Evolutionary conservation across 768 basidiomycete genomes (phyloP).

Genomic region (Amanita polypyramis): DNA sequence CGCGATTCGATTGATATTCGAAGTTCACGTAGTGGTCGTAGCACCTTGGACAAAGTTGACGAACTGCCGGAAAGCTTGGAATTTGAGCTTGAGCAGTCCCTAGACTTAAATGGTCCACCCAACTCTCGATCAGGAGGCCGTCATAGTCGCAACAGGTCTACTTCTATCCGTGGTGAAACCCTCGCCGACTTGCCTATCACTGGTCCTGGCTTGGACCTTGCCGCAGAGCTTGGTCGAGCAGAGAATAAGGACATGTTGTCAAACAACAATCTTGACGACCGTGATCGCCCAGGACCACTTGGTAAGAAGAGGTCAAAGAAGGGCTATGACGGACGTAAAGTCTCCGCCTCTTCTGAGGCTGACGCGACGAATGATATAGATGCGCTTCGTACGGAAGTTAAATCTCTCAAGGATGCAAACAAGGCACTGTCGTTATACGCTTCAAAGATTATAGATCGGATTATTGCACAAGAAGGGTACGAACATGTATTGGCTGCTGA

Average conservation of each 20-base stretch:
- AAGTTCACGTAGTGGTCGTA: slow-evolving; percentile 48
- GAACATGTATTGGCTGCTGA: slow-evolving; percentile 95
- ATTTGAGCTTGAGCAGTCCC: slow-evolving; percentile 27
- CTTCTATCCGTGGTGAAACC: slow-evolving; percentile 63
- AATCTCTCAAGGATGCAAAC: slow-evolving; percentile 90
- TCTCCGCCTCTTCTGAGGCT: slow-evolving; percentile 25
- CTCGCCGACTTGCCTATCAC: slow-evolving; percentile 80
- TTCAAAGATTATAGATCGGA: slow-evolving; percentile 96
- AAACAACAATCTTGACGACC: slow-evolving; percentile 40
- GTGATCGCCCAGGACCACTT: slow-evolving; percentile 33
- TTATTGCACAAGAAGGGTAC: slow-evolving; percentile 93
- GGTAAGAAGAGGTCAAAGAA: slow-evolving; percentile 44
- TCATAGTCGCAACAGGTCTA: slow-evolving; percentile 37
- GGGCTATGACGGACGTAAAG: slow-evolving; percentile 28
- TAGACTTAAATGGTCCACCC: slow-evolving; percentile 25
- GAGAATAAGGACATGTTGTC: slow-evolving; percentile 78
- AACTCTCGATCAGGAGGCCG: slow-evolving; percentile 31
- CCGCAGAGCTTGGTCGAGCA: slow-evolving; percentile 85
- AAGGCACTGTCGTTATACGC: slow-evolving; percentile 93
- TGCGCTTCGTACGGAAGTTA: slow-evolving; percentile 76
- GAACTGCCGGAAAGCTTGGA: slow-evolving; percentile 37
- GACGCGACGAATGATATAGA: slow-evolving; percentile 54
- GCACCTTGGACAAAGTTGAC: slow-evolving; percentile 53
- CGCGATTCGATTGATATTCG: slow-evolving; percentile 36
- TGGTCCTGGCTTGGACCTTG: slow-evolving; percentile 82